Percentiles rank a stretch among this genome's conserved stretches.
Conservation (phyloP, 768 basidiomycete species). For the Boletus reticuloceps region DNA sequence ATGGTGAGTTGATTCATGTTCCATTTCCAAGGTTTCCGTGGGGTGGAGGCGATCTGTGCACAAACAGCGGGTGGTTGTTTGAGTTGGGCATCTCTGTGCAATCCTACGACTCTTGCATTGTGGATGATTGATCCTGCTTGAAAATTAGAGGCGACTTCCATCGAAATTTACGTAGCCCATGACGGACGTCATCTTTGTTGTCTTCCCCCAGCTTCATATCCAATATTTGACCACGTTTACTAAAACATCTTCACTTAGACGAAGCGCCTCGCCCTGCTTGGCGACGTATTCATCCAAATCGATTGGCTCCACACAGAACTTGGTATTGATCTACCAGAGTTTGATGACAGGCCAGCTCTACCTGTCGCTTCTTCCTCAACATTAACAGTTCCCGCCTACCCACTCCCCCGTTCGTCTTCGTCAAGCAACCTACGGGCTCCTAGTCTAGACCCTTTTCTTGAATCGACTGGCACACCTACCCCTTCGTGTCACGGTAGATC, state of each 20-base stretch:
- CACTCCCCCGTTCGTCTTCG: slow-evolving; percentile 45
- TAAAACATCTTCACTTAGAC: slow-evolving; percentile 38
- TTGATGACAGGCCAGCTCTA: slow-evolving; percentile 41
- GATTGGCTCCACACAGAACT: slow-evolving; percentile 84
- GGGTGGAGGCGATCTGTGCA: not conserved
- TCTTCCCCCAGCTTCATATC: not conserved
- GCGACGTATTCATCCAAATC: slow-evolving; percentile 65
- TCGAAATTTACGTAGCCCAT: not conserved
- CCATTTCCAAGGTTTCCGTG: not conserved
- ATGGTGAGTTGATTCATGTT: slow-evolving; percentile 49
- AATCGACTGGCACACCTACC: slow-evolving; percentile 43
- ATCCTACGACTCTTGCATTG: not conserved
- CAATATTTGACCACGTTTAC: not conserved
- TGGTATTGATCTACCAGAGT: slow-evolving; percentile 61
- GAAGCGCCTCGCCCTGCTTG: slow-evolving; percentile 65
- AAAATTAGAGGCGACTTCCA: not conserved
- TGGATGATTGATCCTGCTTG: not conserved
- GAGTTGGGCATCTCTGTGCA: not conserved
- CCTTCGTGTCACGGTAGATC: slow-evolving; percentile 41
- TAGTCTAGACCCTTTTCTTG: slow-evolving; percentile 26
- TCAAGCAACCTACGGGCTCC: slow-evolving; percentile 24
- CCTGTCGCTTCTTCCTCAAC: slow-evolving; percentile 37
- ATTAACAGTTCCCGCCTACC: slow-evolving; percentile 36
- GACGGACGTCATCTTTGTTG: not conserved
- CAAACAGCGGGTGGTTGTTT: not conserved